Base-by-base conservation (phyloP, 2,329 filamentous ascomycete species). In the Fragosphaeria purpurea region DNA sequence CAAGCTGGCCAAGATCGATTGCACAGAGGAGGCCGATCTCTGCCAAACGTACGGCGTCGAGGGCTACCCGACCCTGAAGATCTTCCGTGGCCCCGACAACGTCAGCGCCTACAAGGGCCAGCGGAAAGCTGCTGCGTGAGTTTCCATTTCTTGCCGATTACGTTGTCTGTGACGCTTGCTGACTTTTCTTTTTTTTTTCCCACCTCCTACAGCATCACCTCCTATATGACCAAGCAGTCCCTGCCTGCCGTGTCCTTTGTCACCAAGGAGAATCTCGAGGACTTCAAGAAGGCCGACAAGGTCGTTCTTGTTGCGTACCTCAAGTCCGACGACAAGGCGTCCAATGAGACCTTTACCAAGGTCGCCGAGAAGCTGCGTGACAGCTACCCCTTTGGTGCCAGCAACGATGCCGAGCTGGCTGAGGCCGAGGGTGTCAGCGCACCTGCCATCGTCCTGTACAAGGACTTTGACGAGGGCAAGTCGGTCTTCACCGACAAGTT, bases 251-350 rank as follows among this genome's bases (percentile, higher is more conserved):
- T 98, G 57, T 96, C 93, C 6, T 65, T 79, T 57, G 78, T 98
- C 53, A 83, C 79, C 61, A 82, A 85, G 68, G 87, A 91, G 58
- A 88, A 83, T 53, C 74, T 96, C 50, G 87, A 90, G 66, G 90
- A 95, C 62, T 95, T 98, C 83, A 97, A 97, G 84, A 91, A 85
- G 54, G 82, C 90, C 66, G 93, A 98, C 75, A 95, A 96, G 77
- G 88, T 97, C 56, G 91, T 97, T 54, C 70, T 97, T 50, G 83
- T 98, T 56, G 91, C 84, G 60, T 98, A 90, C 79, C 80, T 96
- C 63, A 82, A 82, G 58, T 74, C 80, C 55, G 77, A 86, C 54
- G 86, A 88, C 70, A 95, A 95, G 80, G 71, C 82, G 58, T 88
- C 88, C 59, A 94, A 88, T 73, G 81, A 91, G 68, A 89, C 86